These are phyloP conservation scores for Pichia sp. DNA, from an alignment of 1,139 yeast species.

Conservation along the genomic window DNA sequence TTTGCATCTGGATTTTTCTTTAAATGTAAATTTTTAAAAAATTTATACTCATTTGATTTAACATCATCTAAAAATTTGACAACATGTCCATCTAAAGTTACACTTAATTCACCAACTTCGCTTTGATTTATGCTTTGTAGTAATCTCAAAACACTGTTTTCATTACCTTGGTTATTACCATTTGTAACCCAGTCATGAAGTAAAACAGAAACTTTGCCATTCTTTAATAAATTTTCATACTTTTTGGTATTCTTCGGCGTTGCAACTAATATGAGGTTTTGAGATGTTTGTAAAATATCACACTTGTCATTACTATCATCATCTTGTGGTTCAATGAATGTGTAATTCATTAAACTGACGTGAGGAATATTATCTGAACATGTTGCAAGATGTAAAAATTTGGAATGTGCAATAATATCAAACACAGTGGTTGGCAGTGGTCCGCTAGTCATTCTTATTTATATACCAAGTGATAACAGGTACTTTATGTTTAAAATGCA, in stretches of 20 bases:
- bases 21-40: constrained; percentile 52
- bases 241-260: constrained; percentile 67
- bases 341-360: constrained; percentile 83
- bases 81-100: constrained; percentile 60
- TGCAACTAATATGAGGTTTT: constrained; percentile 50
- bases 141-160: constrained; percentile 43
- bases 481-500: not conserved
- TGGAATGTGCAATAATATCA: constrained; percentile 47
- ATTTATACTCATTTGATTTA: constrained; percentile 39
- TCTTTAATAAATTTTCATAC: constrained; percentile 54
- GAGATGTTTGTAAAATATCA: constrained; percentile 25
- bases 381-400: constrained; percentile 79
- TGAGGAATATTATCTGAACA: constrained; percentile 63
- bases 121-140: constrained; percentile 68
- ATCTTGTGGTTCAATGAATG: constrained; percentile 42
- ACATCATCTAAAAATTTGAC: constrained; percentile 49
- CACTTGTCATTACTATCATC: constrained; percentile 23
- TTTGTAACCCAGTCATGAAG: constrained; percentile 73
- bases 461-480: not conserved
- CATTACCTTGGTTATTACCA: constrained; percentile 9
- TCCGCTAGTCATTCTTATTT: constrained; percentile 16
- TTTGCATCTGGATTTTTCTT: constrained; percentile 64
- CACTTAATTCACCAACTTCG: constrained; percentile 71
- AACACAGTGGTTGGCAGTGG: constrained; percentile 54
- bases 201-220: constrained; percentile 70